phyloP scores from a whole-genome alignment of 2,329 filamentous ascomycete genomes.

The Ceratocystis papillata region DNA sequence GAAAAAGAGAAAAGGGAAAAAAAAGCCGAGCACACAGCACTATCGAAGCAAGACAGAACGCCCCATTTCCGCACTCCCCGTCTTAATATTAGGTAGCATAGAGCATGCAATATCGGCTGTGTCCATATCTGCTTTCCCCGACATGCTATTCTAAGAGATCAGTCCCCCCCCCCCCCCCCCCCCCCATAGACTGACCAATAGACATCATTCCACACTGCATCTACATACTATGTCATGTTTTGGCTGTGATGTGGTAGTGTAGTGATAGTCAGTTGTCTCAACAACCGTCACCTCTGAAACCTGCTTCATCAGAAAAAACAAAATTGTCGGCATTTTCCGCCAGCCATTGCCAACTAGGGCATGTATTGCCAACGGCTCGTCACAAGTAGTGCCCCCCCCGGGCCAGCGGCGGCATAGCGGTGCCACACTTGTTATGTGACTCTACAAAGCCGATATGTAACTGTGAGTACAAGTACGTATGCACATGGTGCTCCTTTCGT shows the following conservation, averaged over 20 bases:
- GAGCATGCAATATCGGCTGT: background rate
- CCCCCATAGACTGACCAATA: too few relatives aligned
- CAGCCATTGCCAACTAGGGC: too few relatives aligned
- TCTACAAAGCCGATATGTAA: background rate
- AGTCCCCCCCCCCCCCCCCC: background rate
- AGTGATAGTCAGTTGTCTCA: too few relatives aligned
- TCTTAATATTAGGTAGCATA: background rate
- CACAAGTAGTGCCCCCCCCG: too few relatives aligned
- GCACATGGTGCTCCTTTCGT: background rate
- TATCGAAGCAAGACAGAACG: background rate
- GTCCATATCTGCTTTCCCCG: background rate
- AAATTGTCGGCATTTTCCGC: too few relatives aligned
- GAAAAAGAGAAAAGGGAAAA: background rate
- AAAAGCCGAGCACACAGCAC: background rate
- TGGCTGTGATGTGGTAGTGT: too few relatives aligned
- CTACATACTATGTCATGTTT: too few relatives aligned
- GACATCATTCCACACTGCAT: too few relatives aligned
- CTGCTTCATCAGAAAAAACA: too few relatives aligned
- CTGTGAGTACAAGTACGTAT: background rate
- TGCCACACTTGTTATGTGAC: background rate
- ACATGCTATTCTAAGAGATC: background rate
- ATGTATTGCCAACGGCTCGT: too few relatives aligned
- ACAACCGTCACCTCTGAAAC: too few relatives aligned
- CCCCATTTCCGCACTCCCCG: conserved; percentile 4
- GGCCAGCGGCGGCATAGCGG: too few relatives aligned